phyloP scores from a whole-genome alignment of 176 grass and related monocot species.

The Raddia distichophylla region DNA sequence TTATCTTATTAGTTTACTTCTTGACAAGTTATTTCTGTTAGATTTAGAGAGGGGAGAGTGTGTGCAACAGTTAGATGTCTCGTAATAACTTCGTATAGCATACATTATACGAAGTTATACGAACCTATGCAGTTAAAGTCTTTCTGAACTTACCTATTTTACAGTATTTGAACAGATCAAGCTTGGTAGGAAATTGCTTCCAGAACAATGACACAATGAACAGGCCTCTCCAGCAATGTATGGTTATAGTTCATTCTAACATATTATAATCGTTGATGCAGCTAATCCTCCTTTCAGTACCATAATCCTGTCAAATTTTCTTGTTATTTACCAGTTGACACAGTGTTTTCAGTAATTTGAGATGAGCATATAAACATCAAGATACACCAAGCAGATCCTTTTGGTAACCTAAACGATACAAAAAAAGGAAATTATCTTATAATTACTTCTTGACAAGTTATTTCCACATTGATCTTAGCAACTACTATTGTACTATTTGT shows the following conservation, averaged over 20 bases:
- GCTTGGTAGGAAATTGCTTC: constrained; percentile 80
- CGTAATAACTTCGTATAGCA: too few species aligned
- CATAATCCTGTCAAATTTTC: background rate
- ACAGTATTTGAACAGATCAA: constrained; percentile 80
- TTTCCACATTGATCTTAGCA: background rate
- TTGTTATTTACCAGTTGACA: background rate
- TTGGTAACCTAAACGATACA: background rate
- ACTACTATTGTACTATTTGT: background rate
- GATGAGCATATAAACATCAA: background rate
- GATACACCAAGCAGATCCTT: background rate
- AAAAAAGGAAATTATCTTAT: background rate
- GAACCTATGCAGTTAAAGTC: background rate
- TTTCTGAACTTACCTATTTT: constrained; percentile 64
- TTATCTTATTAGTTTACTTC: too few species aligned
- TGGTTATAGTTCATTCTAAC: constrained; percentile 28
- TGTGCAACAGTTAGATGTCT: too few species aligned
- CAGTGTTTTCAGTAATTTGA: background rate
- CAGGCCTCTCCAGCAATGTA: constrained; percentile 71
- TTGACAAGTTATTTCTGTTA: too few species aligned
- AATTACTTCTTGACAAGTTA: background rate
- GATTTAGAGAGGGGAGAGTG: too few species aligned
- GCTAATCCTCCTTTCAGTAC: constrained; percentile 6
- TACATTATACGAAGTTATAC: too few species aligned
- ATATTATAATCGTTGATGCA: background rate
- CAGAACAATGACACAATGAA: constrained; percentile 53